Conservation (phyloP, 768 basidiomycete genomes). For the Tulasnella sp. region DNA sequence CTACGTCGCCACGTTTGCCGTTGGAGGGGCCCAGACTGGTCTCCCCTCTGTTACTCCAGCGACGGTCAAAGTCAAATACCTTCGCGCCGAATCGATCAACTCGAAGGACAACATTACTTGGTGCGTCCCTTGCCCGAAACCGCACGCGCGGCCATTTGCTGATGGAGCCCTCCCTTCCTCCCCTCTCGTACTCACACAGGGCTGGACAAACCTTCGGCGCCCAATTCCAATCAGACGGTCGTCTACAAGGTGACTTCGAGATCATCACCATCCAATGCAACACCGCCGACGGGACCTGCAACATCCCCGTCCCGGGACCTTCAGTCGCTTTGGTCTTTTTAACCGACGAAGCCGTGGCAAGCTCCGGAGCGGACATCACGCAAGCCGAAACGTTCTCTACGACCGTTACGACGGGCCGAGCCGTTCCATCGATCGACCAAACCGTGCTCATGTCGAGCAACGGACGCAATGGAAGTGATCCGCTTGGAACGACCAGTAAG, state of each 20-base stretch:
- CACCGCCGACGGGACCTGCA: background rate
- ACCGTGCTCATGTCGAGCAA: background rate
- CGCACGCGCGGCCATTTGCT: background rate
- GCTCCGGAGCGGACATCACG: background rate
- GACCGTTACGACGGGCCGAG: background rate
- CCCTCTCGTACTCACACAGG: background rate
- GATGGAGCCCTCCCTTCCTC: background rate
- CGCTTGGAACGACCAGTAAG: constrained; percentile 1
- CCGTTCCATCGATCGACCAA: background rate
- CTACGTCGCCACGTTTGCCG: constrained; percentile 2
- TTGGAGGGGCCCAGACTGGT: constrained; percentile 17
- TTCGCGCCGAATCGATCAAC: constrained; percentile 18
- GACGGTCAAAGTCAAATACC: constrained; percentile 16
- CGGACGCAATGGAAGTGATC: background rate
- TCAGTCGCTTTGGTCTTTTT: constrained; percentile 19
- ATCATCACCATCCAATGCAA: constrained; percentile 12
- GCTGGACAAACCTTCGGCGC: constrained; percentile 20
- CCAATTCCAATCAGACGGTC: constrained; percentile 14
- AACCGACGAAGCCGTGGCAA: background rate
- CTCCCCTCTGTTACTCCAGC: constrained; percentile 1
- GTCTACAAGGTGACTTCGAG: background rate
- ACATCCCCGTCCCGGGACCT: constrained; percentile 12
- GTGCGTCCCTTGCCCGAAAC: background rate
- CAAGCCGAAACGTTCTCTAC: constrained; percentile 22
- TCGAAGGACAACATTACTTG: constrained; percentile 20